Percentiles rank a stretch among this genome's conserved stretches.
Conservation (phyloP, 2,329 filamentous ascomycete species). For the Drechmeria coniospora region DNA sequence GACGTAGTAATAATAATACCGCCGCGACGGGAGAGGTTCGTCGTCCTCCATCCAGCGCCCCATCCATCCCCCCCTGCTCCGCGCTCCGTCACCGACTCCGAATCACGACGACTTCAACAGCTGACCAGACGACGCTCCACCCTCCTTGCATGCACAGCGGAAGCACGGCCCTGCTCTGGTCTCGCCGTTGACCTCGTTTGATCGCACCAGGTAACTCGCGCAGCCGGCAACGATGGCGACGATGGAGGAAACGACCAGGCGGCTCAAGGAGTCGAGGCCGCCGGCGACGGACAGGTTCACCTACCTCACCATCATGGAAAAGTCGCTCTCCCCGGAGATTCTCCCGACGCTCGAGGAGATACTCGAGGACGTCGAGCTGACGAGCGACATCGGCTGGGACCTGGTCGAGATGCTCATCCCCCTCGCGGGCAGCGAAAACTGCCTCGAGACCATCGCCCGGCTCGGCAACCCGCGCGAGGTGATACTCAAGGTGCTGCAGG, state of each 20-base stretch:
- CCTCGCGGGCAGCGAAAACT: constrained; percentile 51
- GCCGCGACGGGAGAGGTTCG: too few relatives aligned
- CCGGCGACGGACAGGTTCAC: constrained; percentile 52
- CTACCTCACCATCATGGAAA: constrained; percentile 64
- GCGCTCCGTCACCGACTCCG: too few relatives aligned
- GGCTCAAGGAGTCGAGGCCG: constrained; percentile 32
- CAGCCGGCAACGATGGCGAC: constrained; percentile 13
- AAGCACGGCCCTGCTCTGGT: too few relatives aligned
- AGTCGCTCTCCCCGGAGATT: constrained; percentile 51
- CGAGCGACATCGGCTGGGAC: constrained; percentile 72
- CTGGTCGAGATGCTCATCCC: constrained; percentile 59
- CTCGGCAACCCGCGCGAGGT: constrained; percentile 71
- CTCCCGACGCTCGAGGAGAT: constrained; percentile 54
- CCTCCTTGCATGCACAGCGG: too few relatives aligned
- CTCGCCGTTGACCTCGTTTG: too few relatives aligned
- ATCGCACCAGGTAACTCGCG: not conserved
- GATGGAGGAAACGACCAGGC: constrained; percentile 24
- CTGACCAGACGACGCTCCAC: too few relatives aligned
- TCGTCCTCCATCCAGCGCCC: too few relatives aligned
- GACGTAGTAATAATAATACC: too few relatives aligned
- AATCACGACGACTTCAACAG: too few relatives aligned
- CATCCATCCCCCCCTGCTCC: too few relatives aligned
- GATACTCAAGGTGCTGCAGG: constrained; percentile 65
- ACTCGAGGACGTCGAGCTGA: constrained; percentile 51
- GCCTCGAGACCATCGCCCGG: constrained; percentile 58